These are phyloP conservation scores for Endothia cerciana DNA, from an alignment of 2,329 filamentous ascomycete genomes.

Conservation along the genomic window DNA sequence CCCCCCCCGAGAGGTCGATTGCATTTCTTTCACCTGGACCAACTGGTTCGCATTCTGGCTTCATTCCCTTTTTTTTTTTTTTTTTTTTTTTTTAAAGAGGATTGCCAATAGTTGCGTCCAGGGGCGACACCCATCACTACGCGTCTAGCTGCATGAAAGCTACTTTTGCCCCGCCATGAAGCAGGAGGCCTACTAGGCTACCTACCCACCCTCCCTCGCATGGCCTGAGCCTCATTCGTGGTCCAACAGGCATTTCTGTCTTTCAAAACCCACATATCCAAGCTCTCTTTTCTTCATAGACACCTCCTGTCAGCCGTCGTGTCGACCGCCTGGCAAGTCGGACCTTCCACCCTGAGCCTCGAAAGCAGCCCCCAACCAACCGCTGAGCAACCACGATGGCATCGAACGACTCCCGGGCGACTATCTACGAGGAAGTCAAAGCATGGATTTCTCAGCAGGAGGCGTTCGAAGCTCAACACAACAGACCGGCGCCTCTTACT, in stretches of 20 bases:
- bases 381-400: slow-evolving; percentile 23
- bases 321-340: too few species aligned
- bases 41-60: too few species aligned
- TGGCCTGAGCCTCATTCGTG: background rate
- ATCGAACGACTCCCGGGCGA: slow-evolving; percentile 19
- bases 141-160: slow-evolving; percentile 13
- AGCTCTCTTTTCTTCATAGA: too few species aligned
- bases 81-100: background rate
- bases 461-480: slow-evolving; percentile 37
- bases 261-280: too few species aligned
- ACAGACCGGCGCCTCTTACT: slow-evolving; percentile 42
- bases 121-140: too few species aligned
- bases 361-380: background rate
- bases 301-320: too few species aligned
- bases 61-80: background rate
- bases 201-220: background rate
- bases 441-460: slow-evolving; percentile 48
- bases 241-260: background rate
- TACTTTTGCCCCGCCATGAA: background rate
- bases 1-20: too few species aligned
- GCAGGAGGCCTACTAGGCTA: slow-evolving; percentile 11
- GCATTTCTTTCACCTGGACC: too few species aligned
- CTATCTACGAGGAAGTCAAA: slow-evolving; percentile 41
- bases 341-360: slow-evolving; percentile 8
- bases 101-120: background rate